These are phyloP conservation scores for Cutaneotrichosporon sp. DNA, from an alignment of 1,284 basidiomycete species.

Conservation along the genomic window DNA sequence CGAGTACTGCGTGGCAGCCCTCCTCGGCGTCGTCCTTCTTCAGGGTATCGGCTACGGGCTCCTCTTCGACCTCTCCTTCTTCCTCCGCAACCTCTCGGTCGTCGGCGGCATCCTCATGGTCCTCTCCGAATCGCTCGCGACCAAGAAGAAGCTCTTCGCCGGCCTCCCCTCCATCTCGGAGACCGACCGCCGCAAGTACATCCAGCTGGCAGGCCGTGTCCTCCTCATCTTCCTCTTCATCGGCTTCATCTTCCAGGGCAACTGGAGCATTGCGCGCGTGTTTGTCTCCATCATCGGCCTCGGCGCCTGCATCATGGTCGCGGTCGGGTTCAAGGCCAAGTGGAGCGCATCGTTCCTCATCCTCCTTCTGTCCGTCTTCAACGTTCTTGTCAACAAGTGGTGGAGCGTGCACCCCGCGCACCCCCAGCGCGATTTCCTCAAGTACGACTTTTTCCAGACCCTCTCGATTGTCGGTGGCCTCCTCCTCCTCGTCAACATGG, in stretches of 20 bases:
- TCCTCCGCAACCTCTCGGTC: slow-evolving; percentile 91
- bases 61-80: slow-evolving; percentile 98
- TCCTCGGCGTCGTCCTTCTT: slow-evolving; percentile 84
- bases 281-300: slow-evolving; percentile 82
- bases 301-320: slow-evolving; percentile 93
- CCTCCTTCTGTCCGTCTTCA: slow-evolving; percentile 85
- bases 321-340: slow-evolving; percentile 98
- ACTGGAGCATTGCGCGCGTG: slow-evolving; percentile 79
- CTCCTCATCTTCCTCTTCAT: slow-evolving; percentile 99
- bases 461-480: slow-evolving; percentile 96
- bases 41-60: slow-evolving; percentile 94
- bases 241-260: slow-evolving; percentile 91
- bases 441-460: slow-evolving; percentile 77
- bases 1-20: slow-evolving; percentile 81
- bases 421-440: slow-evolving; percentile 95
- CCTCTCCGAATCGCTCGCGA: slow-evolving; percentile 88
- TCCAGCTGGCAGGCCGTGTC: slow-evolving; percentile 93
- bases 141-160: slow-evolving; percentile 81
- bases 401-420: slow-evolving; percentile 92
- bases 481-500: slow-evolving; percentile 95
- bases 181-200: slow-evolving; percentile 97
- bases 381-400: slow-evolving; percentile 98
- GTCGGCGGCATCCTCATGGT: slow-evolving; percentile 96
- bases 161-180: slow-evolving; percentile 87
- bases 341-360: slow-evolving; percentile 98